Conservation (phyloP, 2,329 filamentous ascomycete genomes). For the Aureobasidium subglaciale region DNA sequence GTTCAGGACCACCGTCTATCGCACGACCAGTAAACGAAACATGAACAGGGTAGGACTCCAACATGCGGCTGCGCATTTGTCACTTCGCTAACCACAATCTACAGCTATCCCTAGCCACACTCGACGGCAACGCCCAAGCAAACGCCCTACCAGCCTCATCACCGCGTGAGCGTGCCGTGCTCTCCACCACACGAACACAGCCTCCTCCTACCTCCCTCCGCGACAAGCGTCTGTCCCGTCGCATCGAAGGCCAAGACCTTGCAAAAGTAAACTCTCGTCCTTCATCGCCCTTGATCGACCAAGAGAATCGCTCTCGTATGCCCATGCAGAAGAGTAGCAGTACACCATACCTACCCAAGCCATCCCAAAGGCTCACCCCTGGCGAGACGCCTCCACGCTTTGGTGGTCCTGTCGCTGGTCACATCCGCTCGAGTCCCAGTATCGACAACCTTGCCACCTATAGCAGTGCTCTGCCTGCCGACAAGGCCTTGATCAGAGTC, state of each 20-base stretch:
- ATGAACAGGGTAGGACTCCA: slow-evolving; percentile 59
- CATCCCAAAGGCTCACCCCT: slow-evolving; percentile 51
- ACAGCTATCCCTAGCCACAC: slow-evolving; percentile 74
- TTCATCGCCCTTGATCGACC: slow-evolving; percentile 61
- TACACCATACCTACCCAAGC: slow-evolving; percentile 46
- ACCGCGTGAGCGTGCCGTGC: slow-evolving; percentile 39
- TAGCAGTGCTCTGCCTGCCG: slow-evolving; percentile 75
- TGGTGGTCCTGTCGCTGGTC: slow-evolving; percentile 53
- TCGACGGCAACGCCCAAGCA: slow-evolving; percentile 57
- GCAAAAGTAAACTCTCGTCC: slow-evolving; percentile 59
- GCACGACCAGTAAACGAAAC: slow-evolving; percentile 55
- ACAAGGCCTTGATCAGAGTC: slow-evolving; percentile 84
- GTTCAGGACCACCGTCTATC: slow-evolving; percentile 43
- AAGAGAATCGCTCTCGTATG: slow-evolving; percentile 43
- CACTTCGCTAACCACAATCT: slow-evolving; percentile 20
- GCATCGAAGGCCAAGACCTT: slow-evolving; percentile 37
- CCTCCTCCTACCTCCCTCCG: slow-evolving; percentile 38
- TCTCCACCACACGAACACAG: slow-evolving; percentile 23
- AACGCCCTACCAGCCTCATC: slow-evolving; percentile 16
- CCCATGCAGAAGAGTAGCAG: slow-evolving; percentile 47
- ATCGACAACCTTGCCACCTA: slow-evolving; percentile 67
- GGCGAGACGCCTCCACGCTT: slow-evolving; percentile 27
- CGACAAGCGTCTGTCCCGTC: slow-evolving; percentile 43
- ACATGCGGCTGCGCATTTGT: slow-evolving; percentile 9
- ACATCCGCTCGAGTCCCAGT: slow-evolving; percentile 75